A percentile compares a stretch with the other conserved stretches of the same genome.
phyloP scores from a whole-genome alignment of 1,284 basidiomycete genomes.

The Cryptococcus sp. region DNA sequence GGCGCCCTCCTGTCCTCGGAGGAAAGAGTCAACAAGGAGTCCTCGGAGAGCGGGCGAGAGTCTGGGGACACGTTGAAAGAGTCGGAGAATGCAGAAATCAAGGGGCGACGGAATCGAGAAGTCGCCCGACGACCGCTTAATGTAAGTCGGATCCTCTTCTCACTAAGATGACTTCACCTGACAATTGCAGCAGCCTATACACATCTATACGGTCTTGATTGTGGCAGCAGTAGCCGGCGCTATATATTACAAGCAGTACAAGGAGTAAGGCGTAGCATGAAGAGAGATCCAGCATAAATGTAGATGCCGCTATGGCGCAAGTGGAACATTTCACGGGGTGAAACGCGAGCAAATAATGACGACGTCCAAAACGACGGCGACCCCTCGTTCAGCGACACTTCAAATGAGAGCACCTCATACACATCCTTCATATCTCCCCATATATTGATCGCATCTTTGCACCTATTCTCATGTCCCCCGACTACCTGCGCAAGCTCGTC shows the following conservation, averaged over 20 bases:
- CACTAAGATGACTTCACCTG: background rate
- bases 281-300: too few relatives aligned
- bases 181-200: slow-evolving; percentile 19
- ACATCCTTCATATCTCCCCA: too few relatives aligned
- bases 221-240: slow-evolving; percentile 39
- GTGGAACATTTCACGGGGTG: too few relatives aligned
- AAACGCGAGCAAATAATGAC: background rate
- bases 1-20: background rate
- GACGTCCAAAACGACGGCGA: background rate
- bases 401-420: too few relatives aligned
- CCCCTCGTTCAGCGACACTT: too few relatives aligned
- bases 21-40: slow-evolving; percentile 17
- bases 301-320: too few relatives aligned
- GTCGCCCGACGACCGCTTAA: background rate
- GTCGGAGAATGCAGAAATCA: slow-evolving; percentile 6
- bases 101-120: slow-evolving; percentile 1
- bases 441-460: background rate
- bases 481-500: slow-evolving; percentile 47
- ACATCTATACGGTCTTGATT: slow-evolving; percentile 33
- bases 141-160: slow-evolving; percentile 1
- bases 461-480: slow-evolving; percentile 21
- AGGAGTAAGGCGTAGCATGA: too few relatives aligned
- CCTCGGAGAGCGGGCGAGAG: slow-evolving; percentile 35
- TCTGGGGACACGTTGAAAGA: slow-evolving; percentile 39
- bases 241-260: slow-evolving; percentile 32